Base-by-base conservation (phyloP, 495 filamentous ascomycete genomes). In the Aspergillus panamensis region DNA sequence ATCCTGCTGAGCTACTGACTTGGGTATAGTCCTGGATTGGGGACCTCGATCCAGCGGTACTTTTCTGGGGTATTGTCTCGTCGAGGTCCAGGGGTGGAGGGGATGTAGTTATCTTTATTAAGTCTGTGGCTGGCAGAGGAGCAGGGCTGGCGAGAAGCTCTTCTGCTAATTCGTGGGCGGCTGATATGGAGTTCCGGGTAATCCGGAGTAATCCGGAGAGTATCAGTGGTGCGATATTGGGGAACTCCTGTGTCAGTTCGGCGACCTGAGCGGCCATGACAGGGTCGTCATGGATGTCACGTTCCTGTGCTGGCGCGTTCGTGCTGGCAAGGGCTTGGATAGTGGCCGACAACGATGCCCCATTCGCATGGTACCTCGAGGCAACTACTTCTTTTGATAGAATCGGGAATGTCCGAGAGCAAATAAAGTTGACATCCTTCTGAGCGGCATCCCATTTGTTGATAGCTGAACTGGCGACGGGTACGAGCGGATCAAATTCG, bases 321-420 rank as follows among this genome's bases (percentile, higher is more conserved):
- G 56, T 49, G 51, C 44, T 74, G 59, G 55, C 86, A 55, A 90
- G 68, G 4, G 79, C 72, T 21, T 63, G 63, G 39, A 91, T 82
- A 1, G 87, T 85, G 3, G 69, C 65, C 16, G 77, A 58, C 5
- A 85, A 49, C 13, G 84, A 86, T n/a, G 80, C 82, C 9, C 80
- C 78, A 57, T 83, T 81, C 10, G 75, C 67, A 67, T 90, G 82
- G 61, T 91, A 90, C 4, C 78, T 64, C 2, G 86, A 89, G 0
- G 74, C 62, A 6, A 90, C 78, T 12, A 70, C 68, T 48, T 79
- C 71, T n/a, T 66, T 70, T 6, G 77, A 66, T 8, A 85, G 64
- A 16, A 80, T 64, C 44, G 67, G 61, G 9, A 64, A 62, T 1
- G 77, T 81, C 19, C 79, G 67, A 7, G 75, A 69, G 25, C 71